phyloP scores from a whole-genome alignment of 768 basidiomycete species.

The Russula ochroleuca region DNA sequence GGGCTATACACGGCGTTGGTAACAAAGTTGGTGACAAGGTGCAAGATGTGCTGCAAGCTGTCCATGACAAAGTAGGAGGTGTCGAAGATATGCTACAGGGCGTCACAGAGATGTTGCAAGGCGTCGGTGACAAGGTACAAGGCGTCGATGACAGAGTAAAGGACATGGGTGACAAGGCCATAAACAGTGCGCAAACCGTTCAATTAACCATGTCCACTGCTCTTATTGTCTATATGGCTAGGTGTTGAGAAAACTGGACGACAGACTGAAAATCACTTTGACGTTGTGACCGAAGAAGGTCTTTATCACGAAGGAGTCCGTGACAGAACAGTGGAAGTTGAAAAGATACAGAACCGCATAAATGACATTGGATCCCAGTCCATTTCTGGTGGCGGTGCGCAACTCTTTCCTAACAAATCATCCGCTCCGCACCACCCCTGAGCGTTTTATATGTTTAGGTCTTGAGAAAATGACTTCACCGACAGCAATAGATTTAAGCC shows the following conservation, averaged over 20 bases:
- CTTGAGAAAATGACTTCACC: not conserved
- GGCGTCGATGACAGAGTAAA: not conserved
- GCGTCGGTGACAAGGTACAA: too few relatives aligned
- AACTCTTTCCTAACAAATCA: not conserved
- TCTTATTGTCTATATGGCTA: not conserved
- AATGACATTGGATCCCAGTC: too few relatives aligned
- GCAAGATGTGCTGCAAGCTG: not conserved
- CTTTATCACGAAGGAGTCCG: not conserved
- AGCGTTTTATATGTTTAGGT: not conserved
- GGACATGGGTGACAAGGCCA: not conserved
- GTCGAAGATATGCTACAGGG: too few relatives aligned
- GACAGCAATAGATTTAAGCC: not conserved
- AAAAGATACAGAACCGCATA: too few relatives aligned
- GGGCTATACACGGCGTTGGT: not conserved
- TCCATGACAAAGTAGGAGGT: not conserved
- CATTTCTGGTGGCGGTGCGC: not conserved
- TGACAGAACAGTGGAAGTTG: too few relatives aligned
- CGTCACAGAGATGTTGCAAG: too few relatives aligned
- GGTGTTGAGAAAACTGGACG: too few relatives aligned
- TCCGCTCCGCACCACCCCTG: not conserved
- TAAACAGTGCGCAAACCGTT: not conserved
- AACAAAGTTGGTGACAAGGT: not conserved
- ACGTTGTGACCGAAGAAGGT: not conserved
- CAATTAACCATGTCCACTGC: not conserved
- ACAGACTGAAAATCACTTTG: not conserved